Evolutionary conservation across 1,139 yeast species (phyloP).

Genomic region (Pichia sp.): DNA sequence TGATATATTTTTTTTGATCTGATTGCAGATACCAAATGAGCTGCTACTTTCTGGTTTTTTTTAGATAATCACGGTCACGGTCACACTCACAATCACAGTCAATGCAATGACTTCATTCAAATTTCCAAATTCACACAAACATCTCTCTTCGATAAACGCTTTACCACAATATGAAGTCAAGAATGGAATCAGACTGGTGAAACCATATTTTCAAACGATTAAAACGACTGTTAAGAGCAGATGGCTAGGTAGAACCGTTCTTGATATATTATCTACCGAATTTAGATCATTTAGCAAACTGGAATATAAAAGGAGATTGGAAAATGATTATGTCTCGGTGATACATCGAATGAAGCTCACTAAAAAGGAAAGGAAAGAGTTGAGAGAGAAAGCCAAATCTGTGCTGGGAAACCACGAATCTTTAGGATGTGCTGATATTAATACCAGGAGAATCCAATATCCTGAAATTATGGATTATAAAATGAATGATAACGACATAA

Average conservation of each 20-base stretch:
- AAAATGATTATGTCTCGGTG: conserved; percentile 13
- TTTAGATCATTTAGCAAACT: conserved; percentile 23
- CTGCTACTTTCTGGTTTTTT: too few relatives aligned
- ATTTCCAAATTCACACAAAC: too few relatives aligned
- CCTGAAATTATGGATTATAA: conserved; percentile 15
- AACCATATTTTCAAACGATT: conserved; percentile 36
- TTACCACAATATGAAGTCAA: conserved; percentile 24
- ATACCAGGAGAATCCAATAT: neutral
- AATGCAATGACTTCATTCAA: too few relatives aligned
- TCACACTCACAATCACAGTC: too few relatives aligned
- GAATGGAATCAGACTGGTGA: conserved; percentile 37
- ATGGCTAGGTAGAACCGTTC: conserved; percentile 39
- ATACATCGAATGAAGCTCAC: conserved; percentile 4
- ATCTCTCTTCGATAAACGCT: neutral
- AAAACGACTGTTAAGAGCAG: conserved; percentile 39
- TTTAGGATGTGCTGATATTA: neutral
- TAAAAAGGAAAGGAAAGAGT: neutral
- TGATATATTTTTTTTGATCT: too few relatives aligned
- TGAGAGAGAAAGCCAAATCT: neutral
- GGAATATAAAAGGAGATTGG: conserved; percentile 18
- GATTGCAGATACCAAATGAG: too few relatives aligned
- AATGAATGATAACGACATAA: conserved; percentile 40
- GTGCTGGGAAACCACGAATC: neutral
- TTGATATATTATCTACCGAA: conserved; percentile 37
- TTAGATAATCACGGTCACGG: too few relatives aligned